These are phyloP conservation scores for Zalaria sp. DNA, from an alignment of 2,329 filamentous ascomycete genomes.

Conservation along the genomic window DNA sequence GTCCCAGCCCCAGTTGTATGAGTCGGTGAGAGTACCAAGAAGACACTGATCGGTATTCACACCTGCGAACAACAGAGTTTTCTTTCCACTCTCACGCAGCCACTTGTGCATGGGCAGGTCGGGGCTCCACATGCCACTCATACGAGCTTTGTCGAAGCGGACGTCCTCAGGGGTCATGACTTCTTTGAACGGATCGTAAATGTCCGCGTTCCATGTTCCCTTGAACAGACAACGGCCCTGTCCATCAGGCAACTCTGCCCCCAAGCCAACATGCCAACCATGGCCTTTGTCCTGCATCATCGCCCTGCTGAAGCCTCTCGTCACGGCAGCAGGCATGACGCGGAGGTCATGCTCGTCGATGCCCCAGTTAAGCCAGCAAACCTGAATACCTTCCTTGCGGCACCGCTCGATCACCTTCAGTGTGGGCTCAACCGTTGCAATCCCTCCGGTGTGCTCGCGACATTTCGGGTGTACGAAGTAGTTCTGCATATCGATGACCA, in stretches of 20 bases:
- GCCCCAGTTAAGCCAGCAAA: conserved; percentile 29
- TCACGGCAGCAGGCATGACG: conserved; percentile 27
- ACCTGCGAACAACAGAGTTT: conserved; percentile 26
- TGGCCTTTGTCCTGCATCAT: conserved; percentile 17
- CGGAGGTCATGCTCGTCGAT: conserved; percentile 23
- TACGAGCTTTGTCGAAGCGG: conserved; percentile 29
- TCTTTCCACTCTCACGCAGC: conserved; percentile 24
- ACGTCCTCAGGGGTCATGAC: conserved; percentile 23
- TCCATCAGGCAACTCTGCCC: conserved; percentile 20
- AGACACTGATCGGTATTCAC: conserved; percentile 30
- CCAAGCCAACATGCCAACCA: conserved; percentile 27
- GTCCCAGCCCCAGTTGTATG: conserved; percentile 28
- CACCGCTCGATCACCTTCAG: conserved; percentile 25
- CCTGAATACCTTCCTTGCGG: conserved; percentile 24
- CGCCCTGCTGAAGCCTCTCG: conserved; percentile 24
- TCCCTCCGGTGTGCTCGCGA: conserved; percentile 15
- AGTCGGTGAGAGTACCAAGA: conserved; percentile 26
- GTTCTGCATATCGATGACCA: conserved; percentile 21
- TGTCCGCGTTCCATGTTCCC: conserved; percentile 27
- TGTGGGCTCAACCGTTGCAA: conserved; percentile 21
- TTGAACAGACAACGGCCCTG: conserved; percentile 27
- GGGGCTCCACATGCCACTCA: conserved; percentile 27
- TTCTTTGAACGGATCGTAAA: conserved; percentile 25
- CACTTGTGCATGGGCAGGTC: conserved; percentile 26
- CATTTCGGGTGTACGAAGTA: conserved; percentile 14